phyloP scores from a whole-genome alignment of 78 protist genomes.

The Salpingoeca rosetta region DNA sequence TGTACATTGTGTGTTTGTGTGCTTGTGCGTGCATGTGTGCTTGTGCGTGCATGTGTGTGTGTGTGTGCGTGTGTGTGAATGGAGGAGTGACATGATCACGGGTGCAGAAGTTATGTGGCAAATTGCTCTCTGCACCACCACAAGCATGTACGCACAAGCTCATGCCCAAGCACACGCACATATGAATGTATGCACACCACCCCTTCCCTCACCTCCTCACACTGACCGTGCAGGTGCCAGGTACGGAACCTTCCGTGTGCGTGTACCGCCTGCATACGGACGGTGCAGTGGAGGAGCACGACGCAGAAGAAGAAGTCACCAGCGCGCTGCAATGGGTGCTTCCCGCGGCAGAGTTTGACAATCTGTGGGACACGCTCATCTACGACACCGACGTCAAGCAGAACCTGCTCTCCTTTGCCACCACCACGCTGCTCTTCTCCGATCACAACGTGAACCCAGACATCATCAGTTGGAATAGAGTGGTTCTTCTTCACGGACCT shows the following conservation, averaged over 20 bases:
- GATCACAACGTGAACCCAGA: slow-evolving; percentile 25
- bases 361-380: slow-evolving; percentile 56
- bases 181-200: neutral
- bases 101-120: too few relatives aligned
- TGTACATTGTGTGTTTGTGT: too few relatives aligned
- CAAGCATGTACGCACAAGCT: neutral
- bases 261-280: slow-evolving; percentile 17
- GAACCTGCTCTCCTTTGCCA: slow-evolving; percentile 41
- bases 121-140: neutral
- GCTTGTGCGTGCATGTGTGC: neutral
- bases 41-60: neutral
- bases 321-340: slow-evolving; percentile 20
- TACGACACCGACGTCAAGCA: slow-evolving; percentile 40
- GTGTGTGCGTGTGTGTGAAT: neutral
- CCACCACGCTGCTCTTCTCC: slow-evolving; percentile 37
- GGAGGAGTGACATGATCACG: neutral
- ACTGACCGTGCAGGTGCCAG: neutral
- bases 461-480: slow-evolving; percentile 55
- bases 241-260: neutral
- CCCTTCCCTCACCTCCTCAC: neutral
- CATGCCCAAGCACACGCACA: neutral
- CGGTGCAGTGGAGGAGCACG: slow-evolving; percentile 15
- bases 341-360: slow-evolving; percentile 47
- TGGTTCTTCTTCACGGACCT: slow-evolving; percentile 89
- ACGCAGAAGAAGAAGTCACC: slow-evolving; percentile 16